Evolutionary conservation across 345 rosid species (phyloP).

Genomic region (Gossypium anomalum): DNA sequence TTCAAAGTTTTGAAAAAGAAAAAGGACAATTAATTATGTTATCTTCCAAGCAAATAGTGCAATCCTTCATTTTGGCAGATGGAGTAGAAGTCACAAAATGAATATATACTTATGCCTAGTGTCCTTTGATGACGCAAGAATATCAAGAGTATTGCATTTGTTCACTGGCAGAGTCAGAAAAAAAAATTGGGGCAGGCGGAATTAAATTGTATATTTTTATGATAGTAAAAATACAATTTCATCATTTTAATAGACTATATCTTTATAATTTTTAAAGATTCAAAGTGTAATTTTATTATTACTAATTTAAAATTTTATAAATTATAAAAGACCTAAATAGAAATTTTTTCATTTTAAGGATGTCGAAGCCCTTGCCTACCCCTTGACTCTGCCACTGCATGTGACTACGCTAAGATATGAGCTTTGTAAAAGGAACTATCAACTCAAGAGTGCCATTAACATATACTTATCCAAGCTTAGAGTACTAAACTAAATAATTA

Average conservation of each 20-base stretch:
- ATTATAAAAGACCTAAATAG: no score
- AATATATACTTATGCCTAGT: background rate
- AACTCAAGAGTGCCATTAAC: background rate
- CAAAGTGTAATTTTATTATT: no score
- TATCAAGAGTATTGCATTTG: background rate
- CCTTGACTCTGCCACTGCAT: background rate
- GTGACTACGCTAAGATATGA: background rate
- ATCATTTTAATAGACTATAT: no score
- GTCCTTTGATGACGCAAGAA: background rate
- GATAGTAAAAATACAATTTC: no score
- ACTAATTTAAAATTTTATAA: no score
- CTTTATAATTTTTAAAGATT: no score
- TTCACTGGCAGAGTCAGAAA: no score
- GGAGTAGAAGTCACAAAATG: background rate
- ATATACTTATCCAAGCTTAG: background rate
- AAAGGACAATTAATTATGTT: background rate
- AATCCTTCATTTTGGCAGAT: background rate
- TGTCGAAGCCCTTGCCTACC: fast-evolving
- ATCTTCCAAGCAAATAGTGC: background rate
- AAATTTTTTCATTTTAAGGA: no score
- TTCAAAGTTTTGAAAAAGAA: background rate
- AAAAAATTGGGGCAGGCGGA: no score
- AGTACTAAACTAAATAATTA: no score
- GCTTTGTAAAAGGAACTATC: background rate
- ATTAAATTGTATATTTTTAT: no score